These are phyloP conservation scores for Kazachstania sp. DNA, from an alignment of 1,139 yeast species.

Conservation along the genomic window DNA sequence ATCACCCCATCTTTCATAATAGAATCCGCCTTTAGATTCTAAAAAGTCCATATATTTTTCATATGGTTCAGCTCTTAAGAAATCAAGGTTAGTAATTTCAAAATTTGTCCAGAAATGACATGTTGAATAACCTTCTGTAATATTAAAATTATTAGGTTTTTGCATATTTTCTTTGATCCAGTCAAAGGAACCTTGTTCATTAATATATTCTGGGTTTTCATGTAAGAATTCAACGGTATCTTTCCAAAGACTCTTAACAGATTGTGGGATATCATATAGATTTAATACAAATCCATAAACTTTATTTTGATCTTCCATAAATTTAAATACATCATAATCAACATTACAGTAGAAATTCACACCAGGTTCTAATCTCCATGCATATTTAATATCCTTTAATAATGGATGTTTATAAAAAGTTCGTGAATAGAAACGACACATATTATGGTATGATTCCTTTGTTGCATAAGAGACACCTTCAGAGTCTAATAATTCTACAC, in stretches of 20 bases:
- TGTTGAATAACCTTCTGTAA: slow-evolving; percentile 52
- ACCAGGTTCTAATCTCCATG: slow-evolving; percentile 87
- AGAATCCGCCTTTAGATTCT: slow-evolving; percentile 67
- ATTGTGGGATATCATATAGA: slow-evolving; percentile 63
- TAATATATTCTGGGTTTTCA: slow-evolving; percentile 49
- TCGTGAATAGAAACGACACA: slow-evolving; percentile 76
- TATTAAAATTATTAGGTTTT: slow-evolving; percentile 21
- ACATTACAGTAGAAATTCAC: slow-evolving; percentile 75
- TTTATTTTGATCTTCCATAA: slow-evolving; percentile 60
- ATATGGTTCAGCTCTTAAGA: slow-evolving; percentile 64
- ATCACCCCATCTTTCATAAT: slow-evolving; percentile 93
- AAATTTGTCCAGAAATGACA: slow-evolving; percentile 95
- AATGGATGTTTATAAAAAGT: slow-evolving; percentile 65
- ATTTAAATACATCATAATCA: slow-evolving; percentile 64
- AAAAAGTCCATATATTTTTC: slow-evolving; percentile 56
- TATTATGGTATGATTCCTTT: slow-evolving; percentile 63
- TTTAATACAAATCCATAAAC: slow-evolving; percentile 77
- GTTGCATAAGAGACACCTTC: slow-evolving; percentile 66
- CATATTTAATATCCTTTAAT: slow-evolving; percentile 59
- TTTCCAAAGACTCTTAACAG: slow-evolving; percentile 77
- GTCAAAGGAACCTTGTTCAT: slow-evolving; percentile 58
- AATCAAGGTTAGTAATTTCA: slow-evolving; percentile 69
- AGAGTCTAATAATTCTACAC: slow-evolving; percentile 45
- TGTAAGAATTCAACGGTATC: slow-evolving; percentile 46
- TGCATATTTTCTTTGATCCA: slow-evolving; percentile 68